These are phyloP conservation scores for Cyberlindnera mississippiensis DNA, from an alignment of 805 yeast species.

Conservation along the genomic window DNA sequence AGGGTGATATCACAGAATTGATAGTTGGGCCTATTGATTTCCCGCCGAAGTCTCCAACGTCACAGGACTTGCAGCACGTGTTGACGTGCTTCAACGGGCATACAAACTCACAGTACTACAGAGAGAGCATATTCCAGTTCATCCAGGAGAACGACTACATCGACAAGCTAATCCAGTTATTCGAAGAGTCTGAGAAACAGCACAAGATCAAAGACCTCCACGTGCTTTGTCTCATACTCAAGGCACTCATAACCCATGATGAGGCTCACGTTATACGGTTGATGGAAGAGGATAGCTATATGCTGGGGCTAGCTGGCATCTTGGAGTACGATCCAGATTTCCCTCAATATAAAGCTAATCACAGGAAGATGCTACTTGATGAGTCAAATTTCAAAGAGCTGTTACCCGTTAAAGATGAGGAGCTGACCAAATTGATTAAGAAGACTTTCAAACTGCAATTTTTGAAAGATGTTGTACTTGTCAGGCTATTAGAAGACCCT, in stretches of 20 bases:
- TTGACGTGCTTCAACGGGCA: constrained; percentile 52
- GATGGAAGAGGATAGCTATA: constrained; percentile 48
- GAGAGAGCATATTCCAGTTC: constrained; percentile 54
- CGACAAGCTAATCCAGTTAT: constrained; percentile 44
- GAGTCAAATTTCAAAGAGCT: constrained; percentile 67
- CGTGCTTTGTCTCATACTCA: constrained; percentile 66
- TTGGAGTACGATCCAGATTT: constrained; percentile 88
- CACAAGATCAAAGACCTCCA: constrained; percentile 56
- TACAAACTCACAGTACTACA: constrained; percentile 56
- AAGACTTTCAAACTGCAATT: constrained; percentile 77
- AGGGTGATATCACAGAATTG: constrained; percentile 64
- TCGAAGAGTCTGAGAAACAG: constrained; percentile 51
- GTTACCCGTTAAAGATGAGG: constrained; percentile 52
- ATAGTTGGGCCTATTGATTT: constrained; percentile 75
- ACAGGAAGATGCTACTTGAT: constrained; percentile 58
- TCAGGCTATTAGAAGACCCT: constrained; percentile 78
- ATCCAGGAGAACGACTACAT: constrained; percentile 54
- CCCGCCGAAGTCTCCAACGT: constrained; percentile 53
- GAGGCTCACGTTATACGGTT: constrained; percentile 59
- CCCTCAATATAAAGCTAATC: constrained; percentile 76
- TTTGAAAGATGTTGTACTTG: constrained; percentile 81
- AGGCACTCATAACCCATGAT: constrained; percentile 65
- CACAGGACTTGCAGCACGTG: constrained; percentile 47
- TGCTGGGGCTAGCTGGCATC: constrained; percentile 67
- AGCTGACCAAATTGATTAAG: constrained; percentile 53